A percentile compares a stretch with the other conserved stretches of the same genome.
Evolutionary conservation across 306 rosid species (phyloP).

Genomic region (Prunus fruticosa): DNA sequence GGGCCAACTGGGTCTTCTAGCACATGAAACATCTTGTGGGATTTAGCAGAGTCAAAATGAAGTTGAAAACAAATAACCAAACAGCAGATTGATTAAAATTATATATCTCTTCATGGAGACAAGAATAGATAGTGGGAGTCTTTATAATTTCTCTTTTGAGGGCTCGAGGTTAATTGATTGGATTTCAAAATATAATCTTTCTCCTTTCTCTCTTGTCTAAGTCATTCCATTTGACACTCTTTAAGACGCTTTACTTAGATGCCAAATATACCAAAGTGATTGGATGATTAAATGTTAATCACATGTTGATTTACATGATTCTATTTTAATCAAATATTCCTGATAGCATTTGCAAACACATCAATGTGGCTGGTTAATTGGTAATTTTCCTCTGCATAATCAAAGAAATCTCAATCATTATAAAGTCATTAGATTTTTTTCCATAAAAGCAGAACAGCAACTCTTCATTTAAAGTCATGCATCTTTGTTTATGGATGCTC

Average conservation of each 20-base stretch:
- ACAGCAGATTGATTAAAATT: not conserved
- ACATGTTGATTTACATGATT: not conserved
- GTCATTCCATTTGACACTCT: constrained; percentile 22
- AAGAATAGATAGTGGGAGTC: constrained; percentile 36
- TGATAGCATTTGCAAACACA: not conserved
- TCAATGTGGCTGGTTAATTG: not conserved
- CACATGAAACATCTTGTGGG: constrained; percentile 20
- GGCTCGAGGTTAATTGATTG: constrained; percentile 70
- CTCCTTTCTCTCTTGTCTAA: constrained; percentile 2
- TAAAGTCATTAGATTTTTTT: too few relatives aligned
- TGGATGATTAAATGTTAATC: not conserved
- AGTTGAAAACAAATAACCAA: not conserved
- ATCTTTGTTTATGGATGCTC: not conserved
- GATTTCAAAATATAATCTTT: constrained; percentile 18
- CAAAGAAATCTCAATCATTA: too few relatives aligned
- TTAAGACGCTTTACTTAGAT: constrained; percentile 18
- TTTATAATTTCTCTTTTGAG: constrained; percentile 47
- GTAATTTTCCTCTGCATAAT: too few relatives aligned
- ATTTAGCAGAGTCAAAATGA: not conserved
- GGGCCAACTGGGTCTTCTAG: not conserved
- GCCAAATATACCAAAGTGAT: constrained; percentile 12
- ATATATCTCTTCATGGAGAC: constrained; percentile 28
- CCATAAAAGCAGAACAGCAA: not conserved
- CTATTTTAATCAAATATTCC: not conserved
- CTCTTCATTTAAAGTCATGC: not conserved